phyloP scores from a whole-genome alignment of 306 rosid genomes.

The Albizia julibrissin region DNA sequence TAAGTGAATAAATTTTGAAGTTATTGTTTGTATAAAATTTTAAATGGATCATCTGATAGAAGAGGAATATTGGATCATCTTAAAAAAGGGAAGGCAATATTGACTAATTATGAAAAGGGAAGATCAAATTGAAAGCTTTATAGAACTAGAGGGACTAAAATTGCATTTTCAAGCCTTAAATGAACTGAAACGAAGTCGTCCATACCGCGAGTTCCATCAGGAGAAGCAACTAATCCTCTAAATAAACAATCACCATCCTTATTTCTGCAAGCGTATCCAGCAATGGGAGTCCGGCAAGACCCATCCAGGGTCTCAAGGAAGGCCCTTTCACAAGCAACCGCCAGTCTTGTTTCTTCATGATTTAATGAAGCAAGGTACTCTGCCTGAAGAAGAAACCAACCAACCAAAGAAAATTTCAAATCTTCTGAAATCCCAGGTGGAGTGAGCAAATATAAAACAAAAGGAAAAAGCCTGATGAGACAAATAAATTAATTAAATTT shows the following conservation, averaged over 20 bases:
- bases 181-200: constrained; percentile 10
- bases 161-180: not conserved
- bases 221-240: constrained; percentile 85
- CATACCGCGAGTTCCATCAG: constrained; percentile 80
- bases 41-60: not conserved
- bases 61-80: not conserved
- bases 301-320: constrained; percentile 79
- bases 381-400: constrained; percentile 50
- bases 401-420: constrained; percentile 26
- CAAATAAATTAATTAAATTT: not conserved
- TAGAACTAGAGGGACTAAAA: not conserved
- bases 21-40: not conserved
- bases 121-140: not conserved
- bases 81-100: not conserved
- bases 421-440: not conserved
- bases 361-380: constrained; percentile 71
- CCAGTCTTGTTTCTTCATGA: constrained; percentile 87
- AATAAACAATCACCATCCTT: constrained; percentile 75
- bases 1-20: not conserved
- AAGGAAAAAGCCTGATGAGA: not conserved
- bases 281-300: constrained; percentile 91
- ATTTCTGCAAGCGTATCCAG: constrained; percentile 78
- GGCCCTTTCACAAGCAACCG: constrained; percentile 83
- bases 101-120: not conserved
- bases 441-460: not conserved